phyloP scores from a whole-genome alignment of 2,329 filamentous ascomycete genomes.

The Fusarium sp. region DNA sequence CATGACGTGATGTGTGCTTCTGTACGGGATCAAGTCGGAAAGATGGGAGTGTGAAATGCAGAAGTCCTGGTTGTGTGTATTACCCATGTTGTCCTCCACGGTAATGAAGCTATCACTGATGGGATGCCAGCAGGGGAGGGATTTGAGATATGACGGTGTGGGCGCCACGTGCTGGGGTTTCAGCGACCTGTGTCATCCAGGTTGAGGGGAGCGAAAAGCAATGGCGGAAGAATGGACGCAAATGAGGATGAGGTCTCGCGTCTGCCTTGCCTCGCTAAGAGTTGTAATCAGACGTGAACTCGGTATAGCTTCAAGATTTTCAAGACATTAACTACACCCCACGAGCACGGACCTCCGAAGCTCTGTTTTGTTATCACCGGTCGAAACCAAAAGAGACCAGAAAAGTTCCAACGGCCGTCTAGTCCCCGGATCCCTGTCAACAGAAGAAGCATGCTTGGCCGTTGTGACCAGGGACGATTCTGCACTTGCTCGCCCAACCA shows the following conservation, averaged over 20 bases:
- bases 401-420: slow-evolving; percentile 18
- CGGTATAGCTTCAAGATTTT: neutral
- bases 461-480: slow-evolving; percentile 1
- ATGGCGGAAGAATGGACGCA: neutral
- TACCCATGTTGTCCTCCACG: neutral
- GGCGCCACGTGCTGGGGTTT: slow-evolving; percentile 19
- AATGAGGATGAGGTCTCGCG: neutral
- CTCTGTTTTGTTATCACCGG: slow-evolving; percentile 9
- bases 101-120: neutral
- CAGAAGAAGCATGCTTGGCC: slow-evolving; percentile 2
- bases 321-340: neutral
- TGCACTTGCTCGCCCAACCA: slow-evolving; percentile 2
- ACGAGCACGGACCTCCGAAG: slow-evolving; percentile 7
- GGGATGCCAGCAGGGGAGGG: neutral
- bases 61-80: neutral
- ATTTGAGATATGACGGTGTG: slow-evolving; percentile 1
- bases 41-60: slow-evolving; percentile 18
- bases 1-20: slow-evolving; percentile 24
- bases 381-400: slow-evolving; percentile 1
- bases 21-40: neutral
- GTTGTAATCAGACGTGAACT: neutral
- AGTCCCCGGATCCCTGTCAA: slow-evolving; percentile 25
- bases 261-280: neutral
- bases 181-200: neutral
- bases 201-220: neutral